A percentile compares a stretch with the other conserved stretches of the same genome.
Evolutionary conservation across 306 rosid genomes (phyloP).

Genomic region (Lotus japonicus): DNA sequence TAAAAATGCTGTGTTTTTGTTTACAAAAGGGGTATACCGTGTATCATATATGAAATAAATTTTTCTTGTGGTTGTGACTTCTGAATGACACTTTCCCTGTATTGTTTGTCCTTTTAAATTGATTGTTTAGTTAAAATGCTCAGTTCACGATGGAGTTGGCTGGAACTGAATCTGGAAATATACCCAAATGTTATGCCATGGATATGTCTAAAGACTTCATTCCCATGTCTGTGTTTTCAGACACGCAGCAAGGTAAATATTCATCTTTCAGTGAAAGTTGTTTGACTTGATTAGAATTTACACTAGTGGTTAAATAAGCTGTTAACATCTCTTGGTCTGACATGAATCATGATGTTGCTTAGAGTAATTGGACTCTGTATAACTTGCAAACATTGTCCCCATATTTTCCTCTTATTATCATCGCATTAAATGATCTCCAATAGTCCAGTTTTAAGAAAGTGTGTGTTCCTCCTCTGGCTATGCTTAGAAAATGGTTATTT

Average conservation of each 20-base stretch:
- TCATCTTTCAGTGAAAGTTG: background rate
- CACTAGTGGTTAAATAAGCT: background rate
- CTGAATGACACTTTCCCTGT: background rate
- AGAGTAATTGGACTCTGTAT: background rate
- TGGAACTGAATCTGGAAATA: constrained; percentile 51
- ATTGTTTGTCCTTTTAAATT: constrained; percentile 10
- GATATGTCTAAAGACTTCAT: constrained; percentile 58
- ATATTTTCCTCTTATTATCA: background rate
- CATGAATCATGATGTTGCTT: background rate
- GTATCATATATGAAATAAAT: no score
- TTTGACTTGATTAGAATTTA: background rate
- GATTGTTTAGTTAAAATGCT: constrained; percentile 27
- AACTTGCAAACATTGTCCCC: background rate
- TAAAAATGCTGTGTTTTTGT: no score
- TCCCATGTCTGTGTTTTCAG: constrained; percentile 81
- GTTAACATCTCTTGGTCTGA: background rate
- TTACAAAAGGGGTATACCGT: no score
- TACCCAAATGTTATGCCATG: constrained; percentile 52
- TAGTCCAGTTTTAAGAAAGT: background rate
- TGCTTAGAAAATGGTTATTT: background rate
- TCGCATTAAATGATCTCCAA: background rate
- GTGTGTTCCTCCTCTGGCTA: background rate
- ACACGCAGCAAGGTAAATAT: constrained; percentile 60
- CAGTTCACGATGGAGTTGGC: constrained; percentile 94
- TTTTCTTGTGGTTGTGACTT: no score